Evolutionary conservation across 1,284 basidiomycete species (phyloP).

Genomic region (Malassezia cuniculi): DNA sequence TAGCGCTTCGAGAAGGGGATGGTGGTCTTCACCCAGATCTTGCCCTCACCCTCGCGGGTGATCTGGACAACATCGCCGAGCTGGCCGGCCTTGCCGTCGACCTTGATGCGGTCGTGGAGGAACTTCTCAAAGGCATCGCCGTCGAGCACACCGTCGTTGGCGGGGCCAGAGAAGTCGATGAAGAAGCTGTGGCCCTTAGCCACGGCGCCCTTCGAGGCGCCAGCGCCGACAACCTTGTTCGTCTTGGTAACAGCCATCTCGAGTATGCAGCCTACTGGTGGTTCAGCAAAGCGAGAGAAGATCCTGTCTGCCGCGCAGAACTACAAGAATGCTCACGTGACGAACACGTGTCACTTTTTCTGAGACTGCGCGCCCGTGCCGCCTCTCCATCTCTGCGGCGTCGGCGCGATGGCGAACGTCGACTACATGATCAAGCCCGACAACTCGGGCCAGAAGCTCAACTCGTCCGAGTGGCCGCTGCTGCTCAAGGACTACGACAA

Average conservation of each 20-base stretch:
- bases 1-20: conserved; percentile 48
- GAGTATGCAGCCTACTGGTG: conserved; percentile 11
- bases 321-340: conserved; percentile 14
- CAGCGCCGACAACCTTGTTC: conserved; percentile 27
- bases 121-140: conserved; percentile 81
- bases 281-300: conserved; percentile 16
- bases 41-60: conserved; percentile 46
- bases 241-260: conserved; percentile 30
- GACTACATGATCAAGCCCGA: conserved; percentile 48
- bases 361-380: not conserved
- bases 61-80: conserved; percentile 49
- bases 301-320: conserved; percentile 4
- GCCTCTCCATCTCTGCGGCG: not conserved
- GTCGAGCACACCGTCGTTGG: conserved; percentile 77
- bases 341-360: not conserved
- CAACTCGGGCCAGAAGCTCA: conserved; percentile 47
- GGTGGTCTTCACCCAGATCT: conserved; percentile 46
- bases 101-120: conserved; percentile 85
- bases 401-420: conserved; percentile 14
- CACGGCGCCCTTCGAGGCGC: conserved; percentile 27
- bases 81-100: conserved; percentile 54
- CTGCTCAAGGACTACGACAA: conserved; percentile 82
- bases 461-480: conserved; percentile 94
- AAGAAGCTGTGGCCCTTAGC: conserved; percentile 75
- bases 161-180: conserved; percentile 88